phyloP scores from a whole-genome alignment of 805 yeast genomes.

The Candida ponderosae region DNA sequence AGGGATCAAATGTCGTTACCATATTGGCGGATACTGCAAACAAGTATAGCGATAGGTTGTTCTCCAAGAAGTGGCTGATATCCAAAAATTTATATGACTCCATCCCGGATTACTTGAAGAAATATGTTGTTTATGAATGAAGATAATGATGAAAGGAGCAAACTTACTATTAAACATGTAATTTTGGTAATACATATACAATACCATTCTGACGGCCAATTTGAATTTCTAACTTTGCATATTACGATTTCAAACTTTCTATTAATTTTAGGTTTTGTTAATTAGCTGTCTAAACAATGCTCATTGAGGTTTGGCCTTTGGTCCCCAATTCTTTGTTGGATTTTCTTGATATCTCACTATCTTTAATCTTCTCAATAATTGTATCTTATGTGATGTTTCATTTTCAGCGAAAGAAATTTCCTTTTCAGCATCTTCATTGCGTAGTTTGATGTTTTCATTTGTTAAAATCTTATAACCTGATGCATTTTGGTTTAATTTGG shows the following conservation, averaged over 20 bases:
- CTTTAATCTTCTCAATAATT: constrained; percentile 61
- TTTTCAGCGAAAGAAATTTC: constrained; percentile 54
- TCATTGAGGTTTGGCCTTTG: constrained; percentile 71
- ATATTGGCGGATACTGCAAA: constrained; percentile 88
- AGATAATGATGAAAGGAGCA: background rate
- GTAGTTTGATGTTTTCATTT: constrained; percentile 28
- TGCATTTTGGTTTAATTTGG: constrained; percentile 35
- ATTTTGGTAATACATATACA: too few species aligned
- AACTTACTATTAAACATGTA: too few species aligned
- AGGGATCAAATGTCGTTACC: constrained; percentile 76
- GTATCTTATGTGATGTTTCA: constrained; percentile 48
- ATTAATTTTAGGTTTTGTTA: too few species aligned
- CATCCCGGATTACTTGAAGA: constrained; percentile 63
- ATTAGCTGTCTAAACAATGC: too few species aligned
- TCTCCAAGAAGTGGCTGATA: constrained; percentile 71
- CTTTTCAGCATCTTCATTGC: constrained; percentile 16
- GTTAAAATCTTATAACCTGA: constrained; percentile 53
- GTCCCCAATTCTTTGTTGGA: constrained; percentile 97
- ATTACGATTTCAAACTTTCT: too few species aligned
- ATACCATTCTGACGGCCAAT: too few species aligned
- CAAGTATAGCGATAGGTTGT: constrained; percentile 76
- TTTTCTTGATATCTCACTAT: constrained; percentile 86
- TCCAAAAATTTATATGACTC: constrained; percentile 55
- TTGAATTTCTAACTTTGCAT: too few species aligned
- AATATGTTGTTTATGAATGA: constrained; percentile 45